These are phyloP conservation scores for Hortaea sp. DNA, from an alignment of 2,329 filamentous ascomycete species.

Conservation along the genomic window DNA sequence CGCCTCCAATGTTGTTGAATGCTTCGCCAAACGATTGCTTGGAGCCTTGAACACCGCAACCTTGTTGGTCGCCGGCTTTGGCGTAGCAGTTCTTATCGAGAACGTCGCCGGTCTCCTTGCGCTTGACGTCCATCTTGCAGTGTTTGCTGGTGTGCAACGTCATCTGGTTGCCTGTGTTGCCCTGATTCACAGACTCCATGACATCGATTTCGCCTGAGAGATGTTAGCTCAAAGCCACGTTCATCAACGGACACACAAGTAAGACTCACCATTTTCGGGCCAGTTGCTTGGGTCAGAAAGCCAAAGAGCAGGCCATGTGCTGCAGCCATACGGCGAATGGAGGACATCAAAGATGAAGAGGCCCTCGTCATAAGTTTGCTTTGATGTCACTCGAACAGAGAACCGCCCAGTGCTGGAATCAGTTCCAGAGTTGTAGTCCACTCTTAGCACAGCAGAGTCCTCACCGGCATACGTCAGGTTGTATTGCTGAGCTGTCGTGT, in stretches of 20 bases:
- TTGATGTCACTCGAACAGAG: conserved; percentile 26
- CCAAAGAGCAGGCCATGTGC: conserved; percentile 32
- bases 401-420: conserved; percentile 21
- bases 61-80: conserved; percentile 17
- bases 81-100: conserved; percentile 18
- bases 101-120: conserved; percentile 21
- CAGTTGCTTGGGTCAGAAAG: conserved; percentile 34
- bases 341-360: conserved; percentile 28
- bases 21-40: conserved; percentile 20
- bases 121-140: conserved; percentile 23
- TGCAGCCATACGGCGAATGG: conserved; percentile 26
- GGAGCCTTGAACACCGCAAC: conserved; percentile 19
- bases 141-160: conserved; percentile 21
- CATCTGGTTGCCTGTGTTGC: conserved; percentile 8
- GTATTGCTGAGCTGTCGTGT: conserved; percentile 14
- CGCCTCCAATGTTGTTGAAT: conserved; percentile 23
- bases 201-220: conserved; percentile 21
- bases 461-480: conserved; percentile 22
- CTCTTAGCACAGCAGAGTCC: conserved; percentile 16
- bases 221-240: background rate
- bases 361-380: conserved; percentile 26
- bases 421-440: conserved; percentile 16
- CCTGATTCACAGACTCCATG: conserved; percentile 25
- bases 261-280: conserved; percentile 16
- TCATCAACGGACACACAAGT: background rate